These are phyloP conservation scores for Auricularia cornea DNA, from an alignment of 768 basidiomycete genomes.

Conservation along the genomic window DNA sequence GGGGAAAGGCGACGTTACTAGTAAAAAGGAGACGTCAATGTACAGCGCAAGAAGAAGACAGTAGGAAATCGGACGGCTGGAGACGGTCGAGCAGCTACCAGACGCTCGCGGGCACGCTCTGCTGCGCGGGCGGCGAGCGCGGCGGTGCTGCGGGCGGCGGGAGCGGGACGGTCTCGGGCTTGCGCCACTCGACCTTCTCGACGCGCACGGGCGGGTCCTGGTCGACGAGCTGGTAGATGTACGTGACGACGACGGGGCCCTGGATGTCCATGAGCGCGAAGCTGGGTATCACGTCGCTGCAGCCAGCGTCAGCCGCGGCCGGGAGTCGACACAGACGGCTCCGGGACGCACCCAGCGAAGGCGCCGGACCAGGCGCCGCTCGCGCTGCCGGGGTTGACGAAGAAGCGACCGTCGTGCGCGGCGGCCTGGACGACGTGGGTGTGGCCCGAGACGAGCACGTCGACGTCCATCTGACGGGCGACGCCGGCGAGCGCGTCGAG, in stretches of 20 bases:
- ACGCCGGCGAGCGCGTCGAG: slow-evolving; percentile 22
- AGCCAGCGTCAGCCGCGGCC: not conserved
- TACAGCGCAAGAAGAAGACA: too few species aligned
- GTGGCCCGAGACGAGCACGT: slow-evolving; percentile 87
- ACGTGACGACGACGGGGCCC: slow-evolving; percentile 93
- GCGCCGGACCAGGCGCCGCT: slow-evolving; percentile 90
- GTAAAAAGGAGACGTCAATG: too few species aligned
- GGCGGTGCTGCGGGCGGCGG: not conserved
- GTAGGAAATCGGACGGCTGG: too few species aligned
- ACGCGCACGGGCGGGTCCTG: slow-evolving; percentile 72
- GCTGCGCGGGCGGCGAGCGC: too few species aligned
- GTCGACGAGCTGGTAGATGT: slow-evolving; percentile 91
- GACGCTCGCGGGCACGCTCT: too few species aligned
- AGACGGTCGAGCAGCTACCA: too few species aligned
- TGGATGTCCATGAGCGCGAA: slow-evolving; percentile 98
- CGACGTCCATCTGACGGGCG: slow-evolving; percentile 44
- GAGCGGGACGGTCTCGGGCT: not conserved
- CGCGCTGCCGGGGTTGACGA: slow-evolving; percentile 91
- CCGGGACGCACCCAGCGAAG: slow-evolving; percentile 47
- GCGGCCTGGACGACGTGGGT: slow-evolving; percentile 85
- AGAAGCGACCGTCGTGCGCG: slow-evolving; percentile 86
- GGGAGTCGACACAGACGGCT: too few species aligned
- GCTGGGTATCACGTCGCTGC: slow-evolving; percentile 80
- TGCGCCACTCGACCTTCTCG: slow-evolving; percentile 52
- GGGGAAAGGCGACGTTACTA: too few species aligned